These are phyloP conservation scores for Encephalitozoon intestinalis DNA, from an alignment of 371 early-diverging fungal species.

Conservation along the genomic window DNA sequence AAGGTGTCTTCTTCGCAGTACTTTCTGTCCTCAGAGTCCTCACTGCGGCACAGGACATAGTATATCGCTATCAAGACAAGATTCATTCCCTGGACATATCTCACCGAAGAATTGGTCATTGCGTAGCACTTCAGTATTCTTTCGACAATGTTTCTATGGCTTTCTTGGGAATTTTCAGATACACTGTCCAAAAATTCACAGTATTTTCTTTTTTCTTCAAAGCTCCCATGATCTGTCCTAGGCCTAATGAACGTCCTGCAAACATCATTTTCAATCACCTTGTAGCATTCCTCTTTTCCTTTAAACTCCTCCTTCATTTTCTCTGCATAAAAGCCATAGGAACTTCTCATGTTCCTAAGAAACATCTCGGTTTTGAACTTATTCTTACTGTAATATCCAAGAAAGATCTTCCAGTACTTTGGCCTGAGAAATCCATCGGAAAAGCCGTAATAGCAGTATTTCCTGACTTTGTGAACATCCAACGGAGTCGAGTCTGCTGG, in stretches of 20 bases:
- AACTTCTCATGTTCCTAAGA: constrained; percentile 23
- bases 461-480: constrained; percentile 45
- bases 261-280: constrained; percentile 34
- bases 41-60: constrained; percentile 47
- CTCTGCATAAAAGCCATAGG: constrained; percentile 26
- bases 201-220: neutral
- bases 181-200: constrained; percentile 41
- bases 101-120: constrained; percentile 51
- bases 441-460: constrained; percentile 55
- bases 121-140: constrained; percentile 51
- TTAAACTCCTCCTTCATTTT: neutral
- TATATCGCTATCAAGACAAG: constrained; percentile 55
- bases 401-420: constrained; percentile 55
- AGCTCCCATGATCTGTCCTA: neutral
- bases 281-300: neutral
- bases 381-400: constrained; percentile 46
- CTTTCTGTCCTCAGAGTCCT: constrained; percentile 32
- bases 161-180: neutral
- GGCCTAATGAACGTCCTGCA: constrained; percentile 23
- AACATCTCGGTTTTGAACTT: constrained; percentile 48
- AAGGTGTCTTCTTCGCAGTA: constrained; percentile 58
- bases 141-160: constrained; percentile 41
- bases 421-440: constrained; percentile 32
- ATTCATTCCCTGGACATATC: constrained; percentile 62
- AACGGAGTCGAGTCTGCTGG: constrained; percentile 14